Percentiles rank a stretch among this genome's conserved stretches.
Evolutionary conservation across 805 yeast genomes (phyloP).

Genomic region (Komagataella mondaviorum): DNA sequence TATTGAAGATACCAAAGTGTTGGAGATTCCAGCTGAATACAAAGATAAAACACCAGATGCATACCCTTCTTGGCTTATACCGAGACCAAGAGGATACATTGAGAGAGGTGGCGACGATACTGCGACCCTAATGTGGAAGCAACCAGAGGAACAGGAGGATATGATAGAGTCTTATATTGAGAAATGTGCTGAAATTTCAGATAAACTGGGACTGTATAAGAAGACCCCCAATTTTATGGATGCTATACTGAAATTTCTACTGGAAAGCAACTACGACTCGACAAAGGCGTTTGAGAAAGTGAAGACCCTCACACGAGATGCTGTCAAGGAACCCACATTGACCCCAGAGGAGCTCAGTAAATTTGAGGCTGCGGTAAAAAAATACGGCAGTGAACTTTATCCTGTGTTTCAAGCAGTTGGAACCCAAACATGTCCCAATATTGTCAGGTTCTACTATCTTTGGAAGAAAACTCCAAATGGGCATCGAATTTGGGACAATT

Average conservation of each 20-base stretch:
- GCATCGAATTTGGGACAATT: constrained; percentile 69
- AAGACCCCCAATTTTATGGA: constrained; percentile 78
- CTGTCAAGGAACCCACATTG: constrained; percentile 69
- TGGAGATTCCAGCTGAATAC: constrained; percentile 31
- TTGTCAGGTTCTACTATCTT: constrained; percentile 76
- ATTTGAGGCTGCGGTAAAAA: constrained; percentile 65
- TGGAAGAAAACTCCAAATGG: constrained; percentile 87
- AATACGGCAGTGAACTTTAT: constrained; percentile 67
- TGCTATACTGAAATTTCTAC: constrained; percentile 41
- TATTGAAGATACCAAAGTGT: constrained; percentile 9
- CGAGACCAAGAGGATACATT: constrained; percentile 65
- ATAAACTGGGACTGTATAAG: constrained; percentile 35
- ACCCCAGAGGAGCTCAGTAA: constrained; percentile 42
- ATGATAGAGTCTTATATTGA: constrained; percentile 41
- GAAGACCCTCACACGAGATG: constrained; percentile 34
- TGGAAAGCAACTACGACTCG: constrained; percentile 37
- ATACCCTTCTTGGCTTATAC: constrained; percentile 66
- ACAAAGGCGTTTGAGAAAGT: constrained; percentile 33
- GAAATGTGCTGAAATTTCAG: constrained; percentile 44
- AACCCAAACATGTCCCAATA: constrained; percentile 60
- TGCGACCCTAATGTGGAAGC: constrained; percentile 53
- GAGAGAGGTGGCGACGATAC: constrained; percentile 75
- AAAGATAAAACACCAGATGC: constrained; percentile 26
- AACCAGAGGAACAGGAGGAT: constrained; percentile 16
- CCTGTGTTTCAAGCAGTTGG: constrained; percentile 62